Base-by-base conservation (phyloP, 768 basidiomycete species). In the Mycena capillaripes region DNA sequence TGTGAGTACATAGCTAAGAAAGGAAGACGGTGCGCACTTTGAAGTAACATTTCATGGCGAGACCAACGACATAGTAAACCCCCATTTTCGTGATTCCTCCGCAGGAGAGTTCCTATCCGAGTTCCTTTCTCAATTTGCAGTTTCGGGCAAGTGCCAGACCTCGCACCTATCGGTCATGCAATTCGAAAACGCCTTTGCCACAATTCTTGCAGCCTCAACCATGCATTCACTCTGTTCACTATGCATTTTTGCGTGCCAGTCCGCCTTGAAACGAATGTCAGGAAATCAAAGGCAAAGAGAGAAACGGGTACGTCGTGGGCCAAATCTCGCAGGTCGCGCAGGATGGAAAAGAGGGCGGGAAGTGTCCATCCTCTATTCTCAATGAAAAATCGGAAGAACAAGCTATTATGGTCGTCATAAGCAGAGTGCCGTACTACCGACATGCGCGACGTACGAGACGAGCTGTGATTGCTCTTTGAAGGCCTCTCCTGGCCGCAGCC, bases 1-100 rank as follows among this genome's bases (percentile, higher is more conserved):
- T 23, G 56, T 48, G 29, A 72, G 63, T 32, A 38, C 48, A 12
- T 50, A 29, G 57, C 29, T 21, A 36, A n/a, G 34, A 57, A 23
- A 55, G 8, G 42, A 66, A 63, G 64, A n/a, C 25, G 29, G 38
- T n/a, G n/a, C 34, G 29, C 65, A 50, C 86, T 93, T 80, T 82
- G 87, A 99, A 98, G 84, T 99, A 99, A 57, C 91, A 94, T 81
- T 99, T 99, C 81, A 99, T 84, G 66, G 97, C 92, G 59, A 97
- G 85, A 19, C 93, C 94, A 0, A 97, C 97, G 17, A 98, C 90
- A 77, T 96, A 95, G 83, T 99, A 99, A 2, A 97, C 89, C 96
- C 92, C 96, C 96, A 94, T 84, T 95, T 95, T 76, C 96, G 85
- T 44, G 93, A 93, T 81, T 94, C 88, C 32, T 90, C 86, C 58